Percentiles rank a stretch among this genome's conserved stretches.
phyloP scores from a whole-genome alignment of 441 rosid species.

The Gossypium laxum region DNA sequence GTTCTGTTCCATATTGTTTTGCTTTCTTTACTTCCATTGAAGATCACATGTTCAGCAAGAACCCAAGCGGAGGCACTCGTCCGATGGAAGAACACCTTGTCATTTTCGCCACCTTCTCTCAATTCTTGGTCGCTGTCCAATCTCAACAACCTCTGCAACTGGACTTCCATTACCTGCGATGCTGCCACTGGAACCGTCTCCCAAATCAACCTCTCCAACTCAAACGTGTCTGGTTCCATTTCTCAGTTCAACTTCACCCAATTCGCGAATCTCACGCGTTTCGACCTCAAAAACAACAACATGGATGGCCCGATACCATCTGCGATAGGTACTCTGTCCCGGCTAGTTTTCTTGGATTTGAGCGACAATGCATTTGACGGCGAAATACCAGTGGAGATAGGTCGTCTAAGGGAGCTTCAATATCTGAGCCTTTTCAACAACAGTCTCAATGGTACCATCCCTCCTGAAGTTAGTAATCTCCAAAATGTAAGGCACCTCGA shows the following conservation, averaged over 20 bases:
- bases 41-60: slow-evolving; percentile 27
- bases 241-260: slow-evolving; percentile 38
- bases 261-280: slow-evolving; percentile 30
- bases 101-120: slow-evolving; percentile 22
- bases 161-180: slow-evolving; percentile 39
- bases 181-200: slow-evolving; percentile 21
- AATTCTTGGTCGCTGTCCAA: slow-evolving; percentile 45
- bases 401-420: slow-evolving; percentile 26
- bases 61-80: slow-evolving; percentile 49
- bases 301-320: slow-evolving; percentile 33
- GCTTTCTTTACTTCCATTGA: slow-evolving; percentile 25
- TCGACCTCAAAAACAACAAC: slow-evolving; percentile 28
- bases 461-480: slow-evolving; percentile 38
- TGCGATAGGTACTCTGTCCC: slow-evolving; percentile 29
- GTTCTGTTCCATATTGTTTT: slow-evolving; percentile 17
- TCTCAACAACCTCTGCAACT: slow-evolving; percentile 39
- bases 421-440: slow-evolving; percentile 26
- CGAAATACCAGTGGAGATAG: slow-evolving; percentile 30
- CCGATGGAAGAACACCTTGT: slow-evolving; percentile 36
- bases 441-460: slow-evolving; percentile 30
- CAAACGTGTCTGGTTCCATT: slow-evolving; percentile 29
- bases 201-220: slow-evolving; percentile 24
- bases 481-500: slow-evolving; percentile 36
- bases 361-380: slow-evolving; percentile 30
- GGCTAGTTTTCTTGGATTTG: slow-evolving; percentile 37